Conservation (phyloP, 2,329 filamentous ascomycete genomes). For the Fusarium verticillioides region DNA sequence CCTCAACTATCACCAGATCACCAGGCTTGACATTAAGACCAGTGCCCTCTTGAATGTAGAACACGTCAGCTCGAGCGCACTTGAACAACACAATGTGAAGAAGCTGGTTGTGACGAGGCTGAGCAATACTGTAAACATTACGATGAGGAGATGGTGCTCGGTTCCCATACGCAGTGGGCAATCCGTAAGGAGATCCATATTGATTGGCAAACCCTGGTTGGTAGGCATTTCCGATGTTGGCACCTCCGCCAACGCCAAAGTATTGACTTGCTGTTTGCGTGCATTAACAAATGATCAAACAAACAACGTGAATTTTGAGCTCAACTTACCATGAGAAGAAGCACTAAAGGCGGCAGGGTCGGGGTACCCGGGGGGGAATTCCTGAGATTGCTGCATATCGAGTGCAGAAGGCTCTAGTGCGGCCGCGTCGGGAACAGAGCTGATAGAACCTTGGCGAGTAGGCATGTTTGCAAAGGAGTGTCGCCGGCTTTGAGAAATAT, state of each 20-base stretch:
- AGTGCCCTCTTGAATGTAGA: constrained; percentile 96
- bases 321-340: constrained; percentile 55
- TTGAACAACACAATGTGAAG: constrained; percentile 97
- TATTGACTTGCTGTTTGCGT: constrained; percentile 35
- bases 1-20: constrained; percentile 96
- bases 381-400: constrained; percentile 57
- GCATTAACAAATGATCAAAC: constrained; percentile 2
- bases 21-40: constrained; percentile 90
- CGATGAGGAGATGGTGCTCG: constrained; percentile 71
- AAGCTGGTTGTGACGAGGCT: constrained; percentile 73
- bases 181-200: constrained; percentile 60
- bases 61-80: constrained; percentile 92
- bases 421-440: constrained; percentile 65
- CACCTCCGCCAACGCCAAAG: constrained; percentile 42
- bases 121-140: constrained; percentile 69
- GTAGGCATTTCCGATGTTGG: constrained; percentile 41
- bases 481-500: constrained; percentile 77
- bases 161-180: constrained; percentile 58
- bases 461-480: constrained; percentile 82
- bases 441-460: constrained; percentile 71
- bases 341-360: constrained; percentile 53
- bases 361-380: constrained; percentile 55
- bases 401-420: constrained; percentile 59
- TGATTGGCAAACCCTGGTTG: constrained; percentile 50
- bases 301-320: neutral